Evolutionary conservation across 2,329 filamentous ascomycete species (phyloP), one percentile per base, ranked within the genome.

Genomic region (Clonostachys solani): DNA sequence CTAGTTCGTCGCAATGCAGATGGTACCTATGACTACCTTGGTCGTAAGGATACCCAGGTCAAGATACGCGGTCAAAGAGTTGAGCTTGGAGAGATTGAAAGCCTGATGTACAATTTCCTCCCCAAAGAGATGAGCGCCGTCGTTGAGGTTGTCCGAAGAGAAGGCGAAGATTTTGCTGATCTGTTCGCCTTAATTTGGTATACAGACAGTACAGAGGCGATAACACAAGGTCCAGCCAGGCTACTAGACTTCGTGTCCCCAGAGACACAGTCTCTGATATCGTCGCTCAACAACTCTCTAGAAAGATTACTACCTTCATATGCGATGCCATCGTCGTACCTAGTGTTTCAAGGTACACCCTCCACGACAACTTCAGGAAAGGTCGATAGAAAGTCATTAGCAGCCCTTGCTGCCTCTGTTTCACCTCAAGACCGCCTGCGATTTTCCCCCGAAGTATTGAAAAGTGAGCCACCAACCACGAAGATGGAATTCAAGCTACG

Each of bases 351-450:
- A 3, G 40, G 33, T 5, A 56, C 53, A 43, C 52, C 54, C 3
- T 50, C 52, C 23, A 48, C 51, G 17, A 49, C 47, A 8, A 47
- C 66, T 9, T 53, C 54, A 5, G 48, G 43, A 33, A 56, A 54
- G 47, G 17, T 53, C 3, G 52, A 56, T 37, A 42, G 54, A n/a
- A 50, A 49, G 35, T 44, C n/a, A 15, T 45, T 53, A 48, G 1
- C 64, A 16, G 66, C 68, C 61, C 17, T 34, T 8, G 37, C 19
- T 10, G 37, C 33, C n/a, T n/a, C 17, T 9, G 29, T 46, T n/a
- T 23, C 37, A 5, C 19, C 18, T 12, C 37, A 46, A 12, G 17
- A 46, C 19, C 37, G 33, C 8, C 19, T 23, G 9, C n/a, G 33
- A 8, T 46, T 41, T 40, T 41, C 38, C 10, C 16, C 33, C 13